Evolutionary conservation across 2,329 filamentous ascomycete species (phyloP), one percentile per base, ranked within the genome.

Genomic region (Stylonectria norvegica): DNA sequence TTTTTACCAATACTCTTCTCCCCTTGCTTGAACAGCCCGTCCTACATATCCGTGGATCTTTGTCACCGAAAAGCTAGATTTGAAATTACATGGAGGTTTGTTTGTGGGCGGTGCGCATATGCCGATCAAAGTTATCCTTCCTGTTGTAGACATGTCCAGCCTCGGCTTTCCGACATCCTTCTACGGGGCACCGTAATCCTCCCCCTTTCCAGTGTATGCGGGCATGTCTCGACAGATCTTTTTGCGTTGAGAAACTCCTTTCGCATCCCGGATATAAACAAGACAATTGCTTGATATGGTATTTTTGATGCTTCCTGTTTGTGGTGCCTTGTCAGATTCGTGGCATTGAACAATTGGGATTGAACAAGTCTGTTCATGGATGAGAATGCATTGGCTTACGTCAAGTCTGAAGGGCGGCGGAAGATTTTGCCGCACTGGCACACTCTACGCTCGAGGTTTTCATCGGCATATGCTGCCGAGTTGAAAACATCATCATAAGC

Each of bases 61-160:
- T n/a, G n/a, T n/a, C n/a, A n/a, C n/a, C n/a, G n/a, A n/a, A n/a
- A n/a, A n/a, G n/a, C n/a, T n/a, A n/a, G n/a, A n/a, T n/a, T n/a
- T n/a, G n/a, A n/a, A n/a, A n/a, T n/a, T n/a, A n/a, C n/a, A n/a
- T n/a, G n/a, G n/a, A n/a, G n/a, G n/a, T n/a, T n/a, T n/a, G n/a
- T n/a, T n/a, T n/a, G n/a, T 57, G 54, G n/a, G 54, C 54, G 14
- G 54, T 57, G 16, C 54, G 36, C 54, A 57, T 57, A 40, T 57
- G 54, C 14, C 54, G 48, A 31, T 57, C 54, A 35, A 56, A 57
- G 33, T 57, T 57, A 49, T 57, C 54, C 41, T 57, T 57, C 14
- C 54, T 42, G 22, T 52, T 57, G 44, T 57, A 57, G 16, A 57
- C 48, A 36, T 57, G 54, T 5, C 54, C 54, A 5, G 52, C 47